Evolutionary conservation across 2,329 filamentous ascomycete genomes (phyloP), one percentile per base, ranked within the genome.

Genomic region (Emericellopsis cladophorae): DNA sequence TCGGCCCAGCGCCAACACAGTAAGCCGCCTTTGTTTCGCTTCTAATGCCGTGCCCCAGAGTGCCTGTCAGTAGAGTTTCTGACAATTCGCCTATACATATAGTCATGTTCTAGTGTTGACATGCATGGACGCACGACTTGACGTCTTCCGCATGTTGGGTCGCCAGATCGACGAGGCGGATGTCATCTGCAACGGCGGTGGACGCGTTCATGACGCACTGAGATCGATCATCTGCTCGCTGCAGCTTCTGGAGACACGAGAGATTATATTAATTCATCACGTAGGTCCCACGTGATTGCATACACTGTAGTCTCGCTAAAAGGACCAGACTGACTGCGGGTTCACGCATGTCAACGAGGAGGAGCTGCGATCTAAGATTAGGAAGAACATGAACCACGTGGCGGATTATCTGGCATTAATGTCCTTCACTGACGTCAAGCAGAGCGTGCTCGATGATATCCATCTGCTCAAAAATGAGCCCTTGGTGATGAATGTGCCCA

Each of bases 121-220:
- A 1, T 92, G 85, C 60, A 92, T 92, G 84, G 84, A 92, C 53
- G 81, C 85, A 5, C 76, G 84, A 40, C 65, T 79, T 49, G 71
- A 90, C 50, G 77, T 84, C 0, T 70, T 76, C 4, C 64, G 72
- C 11, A 81, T 81, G 2, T 81, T 87, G 41, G 81, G 79, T 8
- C 80, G 89, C 43, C 63, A 70, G 16, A 71, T 85, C 15, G 84
- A 85, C 33, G 82, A 88, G 47, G 85, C 84, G 1, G 84, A 92
- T 58, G 75, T 88, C 26, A 81, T 88, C 44, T 76, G 84, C 44
- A 89, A 88, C 48, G 81, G 79, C 9, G 81, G 81, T 3, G 83
- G 67, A 1, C 77, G 72, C 14, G 79, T 75, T 2, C 62, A 67
- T 31, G 84, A 90, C 42, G 81, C 79, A 0, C 67, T 89, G 7